Conservation (phyloP, 345 rosid genomes). For the Eucalyptus cloeziana region DNA sequence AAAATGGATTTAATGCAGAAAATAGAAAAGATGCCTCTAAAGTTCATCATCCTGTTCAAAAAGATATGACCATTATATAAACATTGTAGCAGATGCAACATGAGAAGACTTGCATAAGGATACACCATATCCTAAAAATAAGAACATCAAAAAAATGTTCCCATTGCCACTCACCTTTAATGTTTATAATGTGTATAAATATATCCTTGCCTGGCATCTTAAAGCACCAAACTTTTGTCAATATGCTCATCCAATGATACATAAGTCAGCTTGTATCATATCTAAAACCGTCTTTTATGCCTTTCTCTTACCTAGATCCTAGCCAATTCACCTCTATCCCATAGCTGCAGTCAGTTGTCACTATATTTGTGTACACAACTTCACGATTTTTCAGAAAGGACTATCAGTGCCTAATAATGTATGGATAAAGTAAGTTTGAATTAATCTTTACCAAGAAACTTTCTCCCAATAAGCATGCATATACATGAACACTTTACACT, state of each 20-base stretch:
- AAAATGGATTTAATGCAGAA: neutral
- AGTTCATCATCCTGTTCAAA: neutral
- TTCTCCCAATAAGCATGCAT: neutral
- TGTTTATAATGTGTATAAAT: neutral
- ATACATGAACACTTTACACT: neutral
- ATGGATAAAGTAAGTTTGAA: neutral
- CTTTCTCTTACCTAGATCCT: neutral
- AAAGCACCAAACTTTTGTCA: neutral
- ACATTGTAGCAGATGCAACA: neutral
- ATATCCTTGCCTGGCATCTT: neutral
- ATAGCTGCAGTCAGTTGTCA: neutral
- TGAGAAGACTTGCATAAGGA: neutral
- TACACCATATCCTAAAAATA: neutral
- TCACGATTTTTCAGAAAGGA: neutral
- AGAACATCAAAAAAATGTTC: neutral
- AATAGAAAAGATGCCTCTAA: neutral
- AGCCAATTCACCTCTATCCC: neutral
- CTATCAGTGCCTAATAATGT: neutral
- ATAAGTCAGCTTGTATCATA: neutral
- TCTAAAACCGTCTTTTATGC: neutral
- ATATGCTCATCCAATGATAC: neutral
- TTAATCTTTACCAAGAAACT: neutral
- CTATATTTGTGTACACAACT: neutral
- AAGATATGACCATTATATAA: neutral
- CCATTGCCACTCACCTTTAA: neutral